Conservation (phyloP, 192 early-diverging fungal genomes). For the Chytriomyces sp. region DNA sequence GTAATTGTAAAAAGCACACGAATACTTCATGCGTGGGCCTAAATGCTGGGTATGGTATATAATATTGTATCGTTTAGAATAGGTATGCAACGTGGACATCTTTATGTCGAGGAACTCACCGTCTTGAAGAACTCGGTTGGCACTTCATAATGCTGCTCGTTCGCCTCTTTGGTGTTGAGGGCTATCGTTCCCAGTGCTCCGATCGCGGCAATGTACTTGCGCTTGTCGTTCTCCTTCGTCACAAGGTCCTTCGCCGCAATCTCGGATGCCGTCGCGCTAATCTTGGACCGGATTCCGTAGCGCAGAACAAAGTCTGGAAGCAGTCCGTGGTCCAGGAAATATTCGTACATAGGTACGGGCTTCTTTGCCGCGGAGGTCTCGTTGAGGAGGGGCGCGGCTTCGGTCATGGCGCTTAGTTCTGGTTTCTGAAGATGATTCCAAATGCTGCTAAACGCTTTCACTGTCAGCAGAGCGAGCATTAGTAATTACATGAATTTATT, state of each 20-base stretch:
- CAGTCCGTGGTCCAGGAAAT: conserved; percentile 41
- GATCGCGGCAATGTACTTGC: conserved; percentile 43
- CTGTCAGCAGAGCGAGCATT: no score
- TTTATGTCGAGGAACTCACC: not conserved
- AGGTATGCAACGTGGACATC: no score
- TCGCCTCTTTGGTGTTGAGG: conserved; percentile 64
- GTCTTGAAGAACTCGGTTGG: conserved; percentile 57
- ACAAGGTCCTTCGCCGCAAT: conserved; percentile 6
- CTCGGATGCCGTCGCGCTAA: conserved; percentile 35
- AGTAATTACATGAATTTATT: no score
- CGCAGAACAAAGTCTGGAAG: conserved; percentile 57
- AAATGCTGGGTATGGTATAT: conserved; percentile 35
- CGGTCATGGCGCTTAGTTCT: not conserved
- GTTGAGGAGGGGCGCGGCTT: not conserved
- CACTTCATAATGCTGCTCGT: conserved; percentile 74
- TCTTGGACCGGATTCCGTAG: conserved; percentile 44
- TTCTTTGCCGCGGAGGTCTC: not conserved
- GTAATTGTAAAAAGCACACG: conserved; percentile 56
- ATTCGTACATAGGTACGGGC: conserved; percentile 37
- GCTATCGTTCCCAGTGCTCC: conserved; percentile 48
- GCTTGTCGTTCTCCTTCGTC: conserved; percentile 33
- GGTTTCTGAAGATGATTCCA: not conserved
- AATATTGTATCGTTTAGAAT: no score
- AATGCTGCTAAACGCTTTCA: no score
- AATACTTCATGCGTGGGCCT: conserved; percentile 63